Evolutionary conservation across 108 stramenopile genomes (phyloP), one percentile per base, ranked within the genome.

Genomic region (Conticribra guillardii): DNA sequence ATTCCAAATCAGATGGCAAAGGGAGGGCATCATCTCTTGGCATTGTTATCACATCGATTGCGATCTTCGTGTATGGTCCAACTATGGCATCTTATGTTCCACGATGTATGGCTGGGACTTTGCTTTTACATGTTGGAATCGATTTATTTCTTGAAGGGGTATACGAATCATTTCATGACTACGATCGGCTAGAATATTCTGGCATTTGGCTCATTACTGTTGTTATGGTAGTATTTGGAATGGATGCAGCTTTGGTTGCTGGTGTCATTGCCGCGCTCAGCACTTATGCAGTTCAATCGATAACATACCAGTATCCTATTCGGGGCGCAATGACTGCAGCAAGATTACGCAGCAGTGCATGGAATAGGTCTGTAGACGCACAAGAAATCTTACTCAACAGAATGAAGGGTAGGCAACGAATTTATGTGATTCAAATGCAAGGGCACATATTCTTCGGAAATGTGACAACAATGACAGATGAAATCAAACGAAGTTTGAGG

Each of bases 31-130:
- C 83, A 7, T 71, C 75, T 22, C 65, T 88, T 46, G 75, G 68
- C 7, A 68, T 90, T 4, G 78, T 80, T 26, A 45, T 56, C 0
- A 54, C 71, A 34, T 81, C 85, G 0, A 51, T 71, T 8, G 30
- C 87, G 22, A 49, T 91, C 18, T 90, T 93, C 81, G 76, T 92
- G 27, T 33, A 87, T 54, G 92, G 92, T 11, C 83, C 85, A 18
- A 21, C 57, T 2, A 79, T 89, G 54, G 85, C 84, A 7, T 64
- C 71, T 5, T 90, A 74, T 51, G 60, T 92, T 34, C 95, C 92
- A 7, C 73, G 90, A 34, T 87, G 84, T 50, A 90, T 96, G 90
- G 95, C 95, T 3, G 95, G 95, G 28, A 92, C 89, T 41, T 63
- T 96, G 30, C 75, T 96, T 11, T 52, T 93, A 4, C 95, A 96